A percentile compares a stretch with the other conserved stretches of the same genome.
Conservation (phyloP, 176 grass and related monocot genomes). For the Miscanthus lutarioriparius region DNA sequence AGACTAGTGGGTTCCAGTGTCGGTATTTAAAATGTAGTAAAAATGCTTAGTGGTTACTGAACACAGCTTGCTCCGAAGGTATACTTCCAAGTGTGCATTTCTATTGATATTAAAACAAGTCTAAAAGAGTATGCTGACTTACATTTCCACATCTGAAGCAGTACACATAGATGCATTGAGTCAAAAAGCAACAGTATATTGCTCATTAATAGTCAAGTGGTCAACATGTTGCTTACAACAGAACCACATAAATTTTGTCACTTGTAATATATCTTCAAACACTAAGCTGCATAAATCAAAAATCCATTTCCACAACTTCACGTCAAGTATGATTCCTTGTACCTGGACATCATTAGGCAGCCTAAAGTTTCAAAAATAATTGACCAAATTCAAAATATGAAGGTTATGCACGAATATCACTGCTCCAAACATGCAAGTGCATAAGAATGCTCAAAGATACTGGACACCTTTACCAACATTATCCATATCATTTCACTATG, state of each 20-base stretch:
- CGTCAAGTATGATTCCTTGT: slow-evolving; percentile 11
- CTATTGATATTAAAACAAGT: neutral
- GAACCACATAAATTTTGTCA: neutral
- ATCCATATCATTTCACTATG: slow-evolving; percentile 61
- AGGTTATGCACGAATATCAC: slow-evolving; percentile 4
- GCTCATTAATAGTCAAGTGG: neutral
- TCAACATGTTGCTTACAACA: neutral
- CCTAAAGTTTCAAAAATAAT: neutral
- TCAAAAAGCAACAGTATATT: neutral
- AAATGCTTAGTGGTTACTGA: neutral
- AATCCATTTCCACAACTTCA: neutral
- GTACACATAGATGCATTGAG: neutral
- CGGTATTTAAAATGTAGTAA: neutral
- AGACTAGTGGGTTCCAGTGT: neutral
- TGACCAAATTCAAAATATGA: slow-evolving; percentile 14
- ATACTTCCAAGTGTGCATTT: neutral
- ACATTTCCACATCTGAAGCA: neutral
- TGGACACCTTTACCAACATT: slow-evolving; percentile 57
- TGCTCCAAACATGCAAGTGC: slow-evolving; percentile 33
- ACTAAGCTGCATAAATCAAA: slow-evolving; percentile 48
- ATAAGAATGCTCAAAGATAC: slow-evolving; percentile 24
- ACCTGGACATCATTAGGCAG: slow-evolving; percentile 4
- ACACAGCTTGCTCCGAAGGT: neutral
- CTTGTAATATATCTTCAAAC: slow-evolving; percentile 32
- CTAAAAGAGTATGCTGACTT: slow-evolving; percentile 18